phyloP scores from a whole-genome alignment of 2,329 filamentous ascomycete species.

The Periglandula ipomoeae region DNA sequence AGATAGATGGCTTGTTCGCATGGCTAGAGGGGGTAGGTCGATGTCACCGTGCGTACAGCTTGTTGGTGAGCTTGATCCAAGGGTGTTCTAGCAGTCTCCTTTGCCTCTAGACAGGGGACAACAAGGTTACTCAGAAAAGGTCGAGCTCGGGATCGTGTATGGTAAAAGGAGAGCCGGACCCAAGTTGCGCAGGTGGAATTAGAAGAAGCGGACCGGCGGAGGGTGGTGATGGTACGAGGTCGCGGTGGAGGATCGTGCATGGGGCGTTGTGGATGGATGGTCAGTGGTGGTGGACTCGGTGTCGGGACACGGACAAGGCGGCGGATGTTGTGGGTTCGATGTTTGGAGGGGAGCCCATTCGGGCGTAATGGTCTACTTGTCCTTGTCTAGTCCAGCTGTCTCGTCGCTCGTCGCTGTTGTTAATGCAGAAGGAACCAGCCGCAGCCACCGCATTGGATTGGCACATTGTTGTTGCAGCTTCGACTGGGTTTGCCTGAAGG shows the following conservation, averaged over 20 bases:
- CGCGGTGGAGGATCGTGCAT: constrained; percentile 6
- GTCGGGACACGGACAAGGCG: not conserved
- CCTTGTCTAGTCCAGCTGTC: too few relatives aligned
- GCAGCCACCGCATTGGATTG: not conserved
- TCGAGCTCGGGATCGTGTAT: not conserved
- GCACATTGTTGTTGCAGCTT: too few relatives aligned
- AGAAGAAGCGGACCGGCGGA: not conserved
- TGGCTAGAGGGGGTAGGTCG: constrained; percentile 9
- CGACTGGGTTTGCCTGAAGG: not conserved
- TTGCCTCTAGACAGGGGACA: not conserved
- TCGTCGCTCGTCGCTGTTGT: too few relatives aligned
- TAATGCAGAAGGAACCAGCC: not conserved
- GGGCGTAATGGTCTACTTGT: constrained; percentile 1
- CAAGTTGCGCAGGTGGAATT: not conserved
- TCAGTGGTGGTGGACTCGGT: not conserved
- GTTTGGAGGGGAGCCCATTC: not conserved
- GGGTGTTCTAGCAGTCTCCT: not conserved
- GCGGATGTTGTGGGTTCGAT: not conserved
- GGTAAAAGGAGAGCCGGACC: not conserved
- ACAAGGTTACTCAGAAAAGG: not conserved
- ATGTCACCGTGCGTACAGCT: not conserved
- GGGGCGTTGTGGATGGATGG: constrained; percentile 4
- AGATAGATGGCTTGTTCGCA: constrained; percentile 13
- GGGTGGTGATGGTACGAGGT: not conserved
- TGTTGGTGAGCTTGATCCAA: not conserved